Conservation (phyloP, 495 filamentous ascomycete species). For the Podospora australis region DNA sequence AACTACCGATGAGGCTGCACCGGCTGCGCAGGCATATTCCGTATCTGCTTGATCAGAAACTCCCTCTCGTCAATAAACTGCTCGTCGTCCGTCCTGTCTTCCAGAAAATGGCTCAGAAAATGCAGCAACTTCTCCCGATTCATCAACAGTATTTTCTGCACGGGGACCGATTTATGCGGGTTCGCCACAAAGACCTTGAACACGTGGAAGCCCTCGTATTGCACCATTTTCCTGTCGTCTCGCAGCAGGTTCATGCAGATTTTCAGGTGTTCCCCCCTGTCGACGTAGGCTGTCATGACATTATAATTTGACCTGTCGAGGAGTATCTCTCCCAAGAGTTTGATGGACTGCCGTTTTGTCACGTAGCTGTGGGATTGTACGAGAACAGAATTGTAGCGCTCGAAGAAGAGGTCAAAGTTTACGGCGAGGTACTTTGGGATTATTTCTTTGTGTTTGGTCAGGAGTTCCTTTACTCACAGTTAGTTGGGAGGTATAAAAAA, state of each 20-base stretch:
- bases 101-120: conserved; percentile 86
- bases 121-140: conserved; percentile 84
- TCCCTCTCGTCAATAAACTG: conserved; percentile 98
- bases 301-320: conserved; percentile 94
- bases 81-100: conserved; percentile 94
- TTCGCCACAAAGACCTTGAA: conserved; percentile 99
- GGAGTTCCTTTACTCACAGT: conserved; percentile 58
- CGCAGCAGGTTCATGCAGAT: conserved; percentile 93
- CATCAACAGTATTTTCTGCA: conserved; percentile 91
- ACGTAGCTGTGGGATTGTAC: conserved; percentile 93
- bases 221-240: conserved; percentile 96
- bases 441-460: conserved; percentile 88
- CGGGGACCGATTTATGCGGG: conserved; percentile 87
- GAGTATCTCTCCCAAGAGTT: conserved; percentile 89
- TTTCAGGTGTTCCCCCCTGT: conserved; percentile 91
- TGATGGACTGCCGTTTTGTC: conserved; percentile 96
- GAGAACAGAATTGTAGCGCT: conserved; percentile 79
- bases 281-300: conserved; percentile 96
- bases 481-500: not conserved
- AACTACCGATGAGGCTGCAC: conserved; percentile 26
- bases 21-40: conserved; percentile 63
- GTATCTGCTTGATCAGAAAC: conserved; percentile 91
- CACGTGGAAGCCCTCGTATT: conserved; percentile 98
- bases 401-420: conserved; percentile 89
- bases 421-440: conserved; percentile 77